These are phyloP conservation scores for Coemansia sp. DNA, from an alignment of 192 early-diverging fungal species.

Conservation along the genomic window DNA sequence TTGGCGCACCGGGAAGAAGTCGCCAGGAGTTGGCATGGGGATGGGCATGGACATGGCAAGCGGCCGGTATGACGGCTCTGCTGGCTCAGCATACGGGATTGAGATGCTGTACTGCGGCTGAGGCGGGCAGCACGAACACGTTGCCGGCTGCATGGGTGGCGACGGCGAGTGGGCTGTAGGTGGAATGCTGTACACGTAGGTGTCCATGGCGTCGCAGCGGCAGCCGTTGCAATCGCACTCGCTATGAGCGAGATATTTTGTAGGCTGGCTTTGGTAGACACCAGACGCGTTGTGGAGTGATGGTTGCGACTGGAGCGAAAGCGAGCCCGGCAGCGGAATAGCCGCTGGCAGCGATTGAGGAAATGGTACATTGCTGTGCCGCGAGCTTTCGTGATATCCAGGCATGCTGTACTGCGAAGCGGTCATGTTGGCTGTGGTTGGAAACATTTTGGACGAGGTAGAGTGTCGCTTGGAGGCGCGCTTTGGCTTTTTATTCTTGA, in stretches of 20 bases:
- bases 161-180: background rate
- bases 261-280: too few species aligned
- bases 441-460: slow-evolving; percentile 1
- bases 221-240: slow-evolving; percentile 2
- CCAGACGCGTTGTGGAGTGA: background rate
- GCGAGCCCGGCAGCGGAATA: slow-evolving; percentile 19
- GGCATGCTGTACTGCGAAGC: slow-evolving; percentile 5
- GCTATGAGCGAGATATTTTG: background rate
- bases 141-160: slow-evolving; percentile 3
- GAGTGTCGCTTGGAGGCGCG: slow-evolving; percentile 2
- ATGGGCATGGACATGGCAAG: slow-evolving; percentile 15
- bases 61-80: slow-evolving; percentile 3
- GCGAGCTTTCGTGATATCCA: background rate
- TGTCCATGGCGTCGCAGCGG: slow-evolving; percentile 1
- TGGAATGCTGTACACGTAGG: background rate
- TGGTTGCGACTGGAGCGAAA: background rate
- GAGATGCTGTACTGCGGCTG: slow-evolving; percentile 5
- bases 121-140: slow-evolving; percentile 15
- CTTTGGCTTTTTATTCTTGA: background rate
- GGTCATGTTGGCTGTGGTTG: background rate
- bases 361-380: background rate
- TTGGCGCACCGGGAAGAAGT: background rate
- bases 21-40: background rate
- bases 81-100: background rate
- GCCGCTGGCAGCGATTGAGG: slow-evolving; percentile 14